Percentiles rank a stretch among this genome's conserved stretches.
Evolutionary conservation across 2,329 filamentous ascomycete genomes (phyloP).

Genomic region (Colletotrichum trifolii): DNA sequence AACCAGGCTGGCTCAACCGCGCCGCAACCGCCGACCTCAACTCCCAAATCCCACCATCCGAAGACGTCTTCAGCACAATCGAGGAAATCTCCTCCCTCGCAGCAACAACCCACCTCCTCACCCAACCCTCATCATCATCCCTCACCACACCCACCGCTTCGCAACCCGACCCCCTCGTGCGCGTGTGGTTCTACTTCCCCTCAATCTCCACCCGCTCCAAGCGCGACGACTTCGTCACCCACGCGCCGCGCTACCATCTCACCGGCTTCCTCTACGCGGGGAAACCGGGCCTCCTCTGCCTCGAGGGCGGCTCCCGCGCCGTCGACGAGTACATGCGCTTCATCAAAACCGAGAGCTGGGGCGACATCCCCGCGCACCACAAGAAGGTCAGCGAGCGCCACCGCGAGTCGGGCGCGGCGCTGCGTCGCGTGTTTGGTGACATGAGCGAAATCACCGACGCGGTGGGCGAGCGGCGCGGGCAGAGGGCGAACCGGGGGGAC

Average conservation of each 20-base stretch:
- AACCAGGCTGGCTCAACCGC: slow-evolving; percentile 64
- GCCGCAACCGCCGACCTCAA: slow-evolving; percentile 54
- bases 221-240: slow-evolving; percentile 65
- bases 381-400: slow-evolving; percentile 71
- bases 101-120: slow-evolving; percentile 43
- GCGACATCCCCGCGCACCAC: slow-evolving; percentile 69
- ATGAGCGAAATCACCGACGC: slow-evolving; percentile 68
- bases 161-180: slow-evolving; percentile 47
- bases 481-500: slow-evolving; percentile 61
- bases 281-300: slow-evolving; percentile 66
- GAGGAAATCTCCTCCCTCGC: slow-evolving; percentile 55
- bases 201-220: slow-evolving; percentile 70
- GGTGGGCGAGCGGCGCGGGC: slow-evolving; percentile 58
- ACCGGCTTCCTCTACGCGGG: slow-evolving; percentile 71
- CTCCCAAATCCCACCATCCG: slow-evolving; percentile 50
- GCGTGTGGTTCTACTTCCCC: slow-evolving; percentile 73
- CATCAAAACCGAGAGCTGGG: slow-evolving; percentile 73
- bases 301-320: slow-evolving; percentile 58
- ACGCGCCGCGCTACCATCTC: slow-evolving; percentile 62
- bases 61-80: slow-evolving; percentile 58
- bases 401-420: slow-evolving; percentile 47
- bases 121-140: slow-evolving; percentile 26
- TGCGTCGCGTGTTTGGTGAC: slow-evolving; percentile 57
- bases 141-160: neutral
- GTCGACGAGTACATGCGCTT: slow-evolving; percentile 71